These are phyloP conservation scores for Fusarium sp. DNA, from an alignment of 2,329 filamentous ascomycete species.

Conservation along the genomic window DNA sequence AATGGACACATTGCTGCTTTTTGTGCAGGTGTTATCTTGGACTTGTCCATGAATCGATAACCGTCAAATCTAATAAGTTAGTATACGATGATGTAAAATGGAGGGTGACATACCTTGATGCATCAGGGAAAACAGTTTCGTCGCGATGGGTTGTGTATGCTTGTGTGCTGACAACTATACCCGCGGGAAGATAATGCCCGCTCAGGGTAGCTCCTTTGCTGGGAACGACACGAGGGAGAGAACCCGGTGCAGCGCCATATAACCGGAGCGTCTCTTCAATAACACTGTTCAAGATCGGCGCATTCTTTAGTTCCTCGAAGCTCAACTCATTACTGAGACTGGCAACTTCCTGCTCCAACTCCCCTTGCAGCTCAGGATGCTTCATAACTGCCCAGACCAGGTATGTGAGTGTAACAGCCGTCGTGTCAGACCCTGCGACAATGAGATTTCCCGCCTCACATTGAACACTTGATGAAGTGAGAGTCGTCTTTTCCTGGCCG, in stretches of 20 bases:
- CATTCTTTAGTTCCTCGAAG: background rate
- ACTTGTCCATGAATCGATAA: background rate
- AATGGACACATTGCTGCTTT: constrained; percentile 12
- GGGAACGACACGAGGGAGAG: constrained; percentile 11
- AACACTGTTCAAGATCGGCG: constrained; percentile 12
- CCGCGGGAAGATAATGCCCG: background rate
- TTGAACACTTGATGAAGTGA: background rate
- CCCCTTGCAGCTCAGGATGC: background rate
- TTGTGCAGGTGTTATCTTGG: background rate
- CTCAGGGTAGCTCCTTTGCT: background rate
- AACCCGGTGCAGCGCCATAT: constrained; percentile 30
- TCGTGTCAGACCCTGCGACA: constrained; percentile 23
- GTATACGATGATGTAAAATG: rapidly evolving
- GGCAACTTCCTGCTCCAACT: constrained; percentile 10
- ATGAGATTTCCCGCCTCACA: constrained; percentile 9
- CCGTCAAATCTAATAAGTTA: background rate
- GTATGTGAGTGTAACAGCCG: constrained; percentile 24
- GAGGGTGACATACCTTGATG: background rate
- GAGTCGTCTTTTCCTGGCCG: background rate
- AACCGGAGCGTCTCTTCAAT: constrained; percentile 28
- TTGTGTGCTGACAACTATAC: constrained; percentile 17
- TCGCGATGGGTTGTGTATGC: constrained; percentile 24
- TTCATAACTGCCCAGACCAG: constrained; percentile 27
- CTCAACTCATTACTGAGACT: background rate
- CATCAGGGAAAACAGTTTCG: background rate